Evolutionary conservation across 352 stramenopile genomes (phyloP).

Genomic region (Phytophthora sp.): DNA sequence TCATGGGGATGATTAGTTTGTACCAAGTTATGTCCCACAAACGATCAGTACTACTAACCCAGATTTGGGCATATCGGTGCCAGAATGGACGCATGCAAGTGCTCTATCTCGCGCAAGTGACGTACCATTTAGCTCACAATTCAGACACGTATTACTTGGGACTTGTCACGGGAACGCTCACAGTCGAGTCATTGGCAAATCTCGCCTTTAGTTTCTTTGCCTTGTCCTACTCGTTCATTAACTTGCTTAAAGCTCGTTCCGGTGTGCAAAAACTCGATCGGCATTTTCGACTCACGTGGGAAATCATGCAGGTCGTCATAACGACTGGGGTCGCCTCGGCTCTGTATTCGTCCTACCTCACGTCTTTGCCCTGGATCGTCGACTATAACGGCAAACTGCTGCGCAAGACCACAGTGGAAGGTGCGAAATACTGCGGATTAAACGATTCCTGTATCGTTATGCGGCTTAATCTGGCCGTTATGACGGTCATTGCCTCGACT

Average conservation of each 20-base stretch:
- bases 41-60: constrained; percentile 33
- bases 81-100: constrained; percentile 37
- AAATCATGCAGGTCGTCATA: constrained; percentile 33
- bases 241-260: constrained; percentile 31
- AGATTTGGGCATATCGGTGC: constrained; percentile 43
- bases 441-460: constrained; percentile 40
- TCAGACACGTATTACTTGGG: constrained; percentile 37
- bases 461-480: constrained; percentile 24
- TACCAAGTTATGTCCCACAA: constrained; percentile 43
- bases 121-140: constrained; percentile 31
- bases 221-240: constrained; percentile 40
- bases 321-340: constrained; percentile 11
- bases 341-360: constrained; percentile 19
- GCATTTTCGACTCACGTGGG: constrained; percentile 37
- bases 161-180: constrained; percentile 33
- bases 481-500: constrained; percentile 17
- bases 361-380: constrained; percentile 22
- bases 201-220: constrained; percentile 37
- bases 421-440: constrained; percentile 30
- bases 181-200: constrained; percentile 28
- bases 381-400: constrained; percentile 39
- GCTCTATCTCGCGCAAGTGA: constrained; percentile 31
- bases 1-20: constrained; percentile 37
- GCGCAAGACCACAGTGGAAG: constrained; percentile 35
- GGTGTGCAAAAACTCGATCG: constrained; percentile 34